Conservation (phyloP, 768 basidiomycete species). For the Suillus paluster region DNA sequence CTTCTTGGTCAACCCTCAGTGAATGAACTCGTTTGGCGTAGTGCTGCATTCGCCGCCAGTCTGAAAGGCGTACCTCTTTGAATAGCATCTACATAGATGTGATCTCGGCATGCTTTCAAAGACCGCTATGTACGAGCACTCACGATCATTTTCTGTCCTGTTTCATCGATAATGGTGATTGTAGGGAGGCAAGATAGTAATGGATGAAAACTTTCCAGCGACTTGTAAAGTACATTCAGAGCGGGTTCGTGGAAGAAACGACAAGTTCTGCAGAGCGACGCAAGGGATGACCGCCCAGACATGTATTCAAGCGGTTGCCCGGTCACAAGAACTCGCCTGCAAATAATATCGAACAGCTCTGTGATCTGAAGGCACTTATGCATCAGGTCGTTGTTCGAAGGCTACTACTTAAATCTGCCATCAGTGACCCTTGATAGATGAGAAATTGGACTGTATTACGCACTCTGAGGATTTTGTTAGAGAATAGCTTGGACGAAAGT, state of each 20-base stretch:
- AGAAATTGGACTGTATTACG: neutral
- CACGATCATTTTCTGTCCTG: neutral
- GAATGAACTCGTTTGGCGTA: slow-evolving; percentile 5
- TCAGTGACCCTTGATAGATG: neutral
- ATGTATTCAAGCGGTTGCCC: neutral
- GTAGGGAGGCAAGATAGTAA: neutral
- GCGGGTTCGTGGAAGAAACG: slow-evolving; percentile 3
- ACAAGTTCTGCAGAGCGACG: slow-evolving; percentile 6
- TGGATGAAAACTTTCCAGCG: slow-evolving; percentile 2
- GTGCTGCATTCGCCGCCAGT: slow-evolving; percentile 5
- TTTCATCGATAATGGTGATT: neutral
- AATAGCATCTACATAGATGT: neutral
- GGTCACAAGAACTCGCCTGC: neutral
- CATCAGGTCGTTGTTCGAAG: neutral
- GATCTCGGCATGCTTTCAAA: neutral
- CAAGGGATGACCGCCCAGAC: neutral
- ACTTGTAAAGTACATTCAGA: slow-evolving; percentile 2
- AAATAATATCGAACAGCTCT: slow-evolving; percentile 1
- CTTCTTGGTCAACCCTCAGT: slow-evolving; percentile 2
- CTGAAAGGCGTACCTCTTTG: neutral
- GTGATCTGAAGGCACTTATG: slow-evolving; percentile 4
- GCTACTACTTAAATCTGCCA: neutral
- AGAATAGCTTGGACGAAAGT: neutral
- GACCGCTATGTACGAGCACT: neutral
- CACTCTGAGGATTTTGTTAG: neutral